These are phyloP conservation scores for Calonectria pteridis DNA, from an alignment of 2,329 filamentous ascomycete species.

Conservation along the genomic window DNA sequence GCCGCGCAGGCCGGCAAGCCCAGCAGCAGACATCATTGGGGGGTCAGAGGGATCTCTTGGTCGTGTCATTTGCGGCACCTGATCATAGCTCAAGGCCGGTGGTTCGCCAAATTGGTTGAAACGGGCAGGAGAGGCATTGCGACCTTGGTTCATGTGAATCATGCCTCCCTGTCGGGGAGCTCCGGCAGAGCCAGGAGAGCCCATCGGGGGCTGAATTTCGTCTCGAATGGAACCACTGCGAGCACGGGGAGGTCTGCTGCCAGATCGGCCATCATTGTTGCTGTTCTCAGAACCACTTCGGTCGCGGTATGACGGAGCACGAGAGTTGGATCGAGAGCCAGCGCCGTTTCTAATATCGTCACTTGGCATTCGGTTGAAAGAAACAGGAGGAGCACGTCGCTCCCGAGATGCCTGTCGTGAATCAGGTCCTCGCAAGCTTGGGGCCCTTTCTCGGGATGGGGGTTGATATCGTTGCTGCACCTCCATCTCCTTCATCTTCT, in stretches of 20 bases:
- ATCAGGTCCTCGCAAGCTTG: slow-evolving; percentile 40
- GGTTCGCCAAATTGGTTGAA: slow-evolving; percentile 41
- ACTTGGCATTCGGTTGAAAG: slow-evolving; percentile 60
- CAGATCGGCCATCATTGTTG: slow-evolving; percentile 53
- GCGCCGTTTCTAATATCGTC: slow-evolving; percentile 54
- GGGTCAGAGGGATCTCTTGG: slow-evolving; percentile 66
- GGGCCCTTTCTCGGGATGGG: slow-evolving; percentile 35
- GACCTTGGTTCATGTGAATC: slow-evolving; percentile 50
- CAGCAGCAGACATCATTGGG: slow-evolving; percentile 60
- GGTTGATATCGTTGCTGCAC: slow-evolving; percentile 57
- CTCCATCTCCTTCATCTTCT: slow-evolving; percentile 67
- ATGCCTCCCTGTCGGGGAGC: slow-evolving; percentile 46
- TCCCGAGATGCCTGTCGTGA: slow-evolving; percentile 59
- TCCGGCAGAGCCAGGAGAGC: slow-evolving; percentile 41
- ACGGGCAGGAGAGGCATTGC: slow-evolving; percentile 34
- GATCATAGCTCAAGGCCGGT: slow-evolving; percentile 48
- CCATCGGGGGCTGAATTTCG: slow-evolving; percentile 47
- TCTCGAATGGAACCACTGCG: slow-evolving; percentile 55
- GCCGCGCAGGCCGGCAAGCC: slow-evolving; percentile 56
- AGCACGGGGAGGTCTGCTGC: slow-evolving; percentile 55
- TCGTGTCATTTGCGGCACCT: slow-evolving; percentile 57
- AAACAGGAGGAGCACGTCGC: slow-evolving; percentile 57
- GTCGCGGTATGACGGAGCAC: slow-evolving; percentile 59
- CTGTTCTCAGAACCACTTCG: slow-evolving; percentile 69
- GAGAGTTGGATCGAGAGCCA: slow-evolving; percentile 46